Conservation (phyloP, 345 rosid species). For the Melaleuca alternifolia region DNA sequence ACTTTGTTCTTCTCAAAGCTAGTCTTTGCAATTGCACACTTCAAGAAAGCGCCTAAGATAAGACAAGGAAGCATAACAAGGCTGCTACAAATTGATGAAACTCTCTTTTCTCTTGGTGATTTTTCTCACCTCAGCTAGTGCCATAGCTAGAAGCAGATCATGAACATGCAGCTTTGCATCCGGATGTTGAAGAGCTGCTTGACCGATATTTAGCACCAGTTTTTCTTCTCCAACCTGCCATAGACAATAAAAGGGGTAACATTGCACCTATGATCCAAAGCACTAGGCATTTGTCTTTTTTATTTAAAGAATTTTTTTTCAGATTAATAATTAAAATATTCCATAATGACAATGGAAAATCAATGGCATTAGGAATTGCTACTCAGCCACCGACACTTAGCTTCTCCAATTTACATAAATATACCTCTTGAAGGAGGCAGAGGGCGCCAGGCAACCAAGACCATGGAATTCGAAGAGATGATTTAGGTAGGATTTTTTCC, state of each 20-base stretch:
- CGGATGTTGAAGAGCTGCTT: conserved; percentile 61
- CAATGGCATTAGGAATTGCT: not conserved
- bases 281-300: not conserved
- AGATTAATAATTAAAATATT: not conserved
- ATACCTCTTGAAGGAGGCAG: conserved; percentile 95
- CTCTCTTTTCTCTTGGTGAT: conserved; percentile 10
- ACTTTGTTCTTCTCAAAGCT: conserved; percentile 80
- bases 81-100: conserved; percentile 15
- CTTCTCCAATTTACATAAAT: not conserved
- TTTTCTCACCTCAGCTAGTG: conserved; percentile 85
- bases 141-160: conserved; percentile 85
- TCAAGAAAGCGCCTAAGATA: conserved; percentile 66
- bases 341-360: not conserved
- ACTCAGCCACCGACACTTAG: not conserved
- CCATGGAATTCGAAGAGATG: conserved; percentile 73
- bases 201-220: conserved; percentile 69
- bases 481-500: conserved; percentile 64
- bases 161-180: conserved; percentile 78
- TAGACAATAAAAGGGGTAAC: not conserved
- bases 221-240: conserved; percentile 67
- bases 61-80: conserved; percentile 52
- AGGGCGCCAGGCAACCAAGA: conserved; percentile 90
- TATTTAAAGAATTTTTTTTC: not conserved
- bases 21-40: conserved; percentile 91
- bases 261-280: not conserved